A percentile compares a stretch with the other conserved stretches of the same genome.
These are phyloP conservation scores for Collybia sordida DNA, from an alignment of 768 basidiomycete species.

Conservation along the genomic window DNA sequence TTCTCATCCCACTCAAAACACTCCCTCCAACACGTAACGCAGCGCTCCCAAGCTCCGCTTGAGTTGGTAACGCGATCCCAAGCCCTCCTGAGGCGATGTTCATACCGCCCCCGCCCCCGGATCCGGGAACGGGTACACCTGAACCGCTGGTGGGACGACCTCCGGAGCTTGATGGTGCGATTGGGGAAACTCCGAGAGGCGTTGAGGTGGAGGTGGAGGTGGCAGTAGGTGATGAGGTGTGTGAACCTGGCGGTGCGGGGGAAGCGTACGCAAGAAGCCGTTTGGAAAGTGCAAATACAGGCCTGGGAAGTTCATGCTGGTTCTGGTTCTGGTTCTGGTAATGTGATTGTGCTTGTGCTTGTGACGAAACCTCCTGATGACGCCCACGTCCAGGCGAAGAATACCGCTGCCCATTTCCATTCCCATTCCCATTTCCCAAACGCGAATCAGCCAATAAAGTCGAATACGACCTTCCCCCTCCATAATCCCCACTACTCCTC, in stretches of 20 bases:
- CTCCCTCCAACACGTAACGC: constrained; percentile 61
- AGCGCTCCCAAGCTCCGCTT: constrained; percentile 51
- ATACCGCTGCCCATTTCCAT: no score
- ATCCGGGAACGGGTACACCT: no score
- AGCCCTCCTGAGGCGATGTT: no score
- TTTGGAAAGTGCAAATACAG: constrained; percentile 59
- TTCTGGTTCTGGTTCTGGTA: background rate
- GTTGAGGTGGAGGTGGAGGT: background rate
- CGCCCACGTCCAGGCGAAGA: no score
- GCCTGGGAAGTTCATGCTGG: constrained; percentile 27
- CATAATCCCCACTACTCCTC: no score
- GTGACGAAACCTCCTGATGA: no score
- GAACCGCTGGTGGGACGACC: no score
- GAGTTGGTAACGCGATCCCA: constrained; percentile 19
- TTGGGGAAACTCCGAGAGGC: background rate
- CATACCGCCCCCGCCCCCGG: no score
- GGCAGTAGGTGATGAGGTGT: constrained; percentile 9
- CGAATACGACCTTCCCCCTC: no score
- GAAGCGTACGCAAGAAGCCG: constrained; percentile 64
- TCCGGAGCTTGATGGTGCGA: no score
- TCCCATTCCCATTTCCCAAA: no score
- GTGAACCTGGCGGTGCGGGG: constrained; percentile 5
- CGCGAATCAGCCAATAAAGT: no score
- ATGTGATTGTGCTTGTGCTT: background rate
- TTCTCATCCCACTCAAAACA: constrained; percentile 63